A percentile compares a stretch with the other conserved stretches of the same genome.
Conservation (phyloP, 2,329 filamentous ascomycete species). For the Keithomyces neogunnii region DNA sequence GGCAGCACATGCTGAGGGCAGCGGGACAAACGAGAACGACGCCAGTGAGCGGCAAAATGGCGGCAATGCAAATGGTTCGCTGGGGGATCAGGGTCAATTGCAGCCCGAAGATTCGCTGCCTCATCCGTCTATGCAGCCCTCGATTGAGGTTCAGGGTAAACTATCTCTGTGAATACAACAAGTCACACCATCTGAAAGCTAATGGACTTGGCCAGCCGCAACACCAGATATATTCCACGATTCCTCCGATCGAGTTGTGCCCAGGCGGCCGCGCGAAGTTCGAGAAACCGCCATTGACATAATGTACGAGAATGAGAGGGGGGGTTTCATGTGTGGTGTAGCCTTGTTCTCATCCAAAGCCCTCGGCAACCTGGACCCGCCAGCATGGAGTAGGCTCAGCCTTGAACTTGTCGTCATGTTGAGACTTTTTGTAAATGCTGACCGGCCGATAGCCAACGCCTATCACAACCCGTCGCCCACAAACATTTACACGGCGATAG, state of each 20-base stretch:
- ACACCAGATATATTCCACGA: conserved; percentile 17
- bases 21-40: neutral
- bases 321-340: conserved; percentile 79
- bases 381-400: conserved; percentile 58
- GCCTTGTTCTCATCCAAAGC: conserved; percentile 84
- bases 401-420: too few relatives aligned
- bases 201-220: conserved; percentile 16
- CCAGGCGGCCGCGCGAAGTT: conserved; percentile 23
- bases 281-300: conserved; percentile 65
- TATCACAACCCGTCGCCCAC: conserved; percentile 53
- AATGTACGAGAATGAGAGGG: conserved; percentile 91
- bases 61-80: neutral
- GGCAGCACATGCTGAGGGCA: neutral
- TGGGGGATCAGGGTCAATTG: conserved; percentile 1
- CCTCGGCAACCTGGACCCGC: conserved; percentile 75
- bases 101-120: conserved; percentile 5
- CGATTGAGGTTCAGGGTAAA: conserved; percentile 25
- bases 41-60: neutral
- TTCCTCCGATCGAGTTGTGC: conserved; percentile 25
- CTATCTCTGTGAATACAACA: neutral
- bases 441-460: conserved; percentile 43
- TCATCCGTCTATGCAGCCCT: conserved; percentile 17
- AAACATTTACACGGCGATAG: conserved; percentile 74
- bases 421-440: neutral
- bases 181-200: neutral